A percentile compares a stretch with the other conserved stretches of the same genome.
Conservation (phyloP, 1,284 basidiomycete species). For the Heterobasidion annosum region DNA sequence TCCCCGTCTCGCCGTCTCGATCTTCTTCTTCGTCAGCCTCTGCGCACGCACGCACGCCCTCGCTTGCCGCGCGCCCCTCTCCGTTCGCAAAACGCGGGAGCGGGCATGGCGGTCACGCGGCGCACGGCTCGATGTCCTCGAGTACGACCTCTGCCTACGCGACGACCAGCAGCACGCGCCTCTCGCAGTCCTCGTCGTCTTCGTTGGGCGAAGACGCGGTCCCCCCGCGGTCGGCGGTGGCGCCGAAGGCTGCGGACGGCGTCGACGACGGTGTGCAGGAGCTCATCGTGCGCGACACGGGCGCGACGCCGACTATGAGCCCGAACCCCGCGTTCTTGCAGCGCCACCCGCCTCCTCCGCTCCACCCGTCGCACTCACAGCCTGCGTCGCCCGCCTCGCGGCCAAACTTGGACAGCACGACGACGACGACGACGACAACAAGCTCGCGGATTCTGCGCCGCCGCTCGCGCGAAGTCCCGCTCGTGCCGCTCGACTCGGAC, state of each 20-base stretch:
- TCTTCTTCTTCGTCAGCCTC: slow-evolving; percentile 8
- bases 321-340: slow-evolving; percentile 28
- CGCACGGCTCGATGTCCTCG: slow-evolving; percentile 17
- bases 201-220: slow-evolving; percentile 12
- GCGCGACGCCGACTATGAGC: slow-evolving; percentile 33
- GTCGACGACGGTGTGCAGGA: slow-evolving; percentile 11
- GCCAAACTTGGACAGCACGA: background rate
- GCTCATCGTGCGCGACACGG: slow-evolving; percentile 33
- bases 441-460: slow-evolving; percentile 17
- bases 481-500: background rate
- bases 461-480: slow-evolving; percentile 18
- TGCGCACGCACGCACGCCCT: background rate
- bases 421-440: too few species aligned
- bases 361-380: background rate
- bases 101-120: background rate
- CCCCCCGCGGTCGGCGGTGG: too few species aligned
- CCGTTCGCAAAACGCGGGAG: slow-evolving; percentile 5
- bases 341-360: background rate
- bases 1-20: slow-evolving; percentile 10
- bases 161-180: slow-evolving; percentile 20
- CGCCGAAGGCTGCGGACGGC: slow-evolving; percentile 14
- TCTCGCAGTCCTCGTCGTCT: slow-evolving; percentile 35
- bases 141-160: slow-evolving; percentile 16
- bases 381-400: background rate
- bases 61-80: background rate